Evolutionary conservation across 164 flowering plant genomes (phyloP), one percentile per base, ranked within the genome.

Genomic region (Platanus orientalis): DNA sequence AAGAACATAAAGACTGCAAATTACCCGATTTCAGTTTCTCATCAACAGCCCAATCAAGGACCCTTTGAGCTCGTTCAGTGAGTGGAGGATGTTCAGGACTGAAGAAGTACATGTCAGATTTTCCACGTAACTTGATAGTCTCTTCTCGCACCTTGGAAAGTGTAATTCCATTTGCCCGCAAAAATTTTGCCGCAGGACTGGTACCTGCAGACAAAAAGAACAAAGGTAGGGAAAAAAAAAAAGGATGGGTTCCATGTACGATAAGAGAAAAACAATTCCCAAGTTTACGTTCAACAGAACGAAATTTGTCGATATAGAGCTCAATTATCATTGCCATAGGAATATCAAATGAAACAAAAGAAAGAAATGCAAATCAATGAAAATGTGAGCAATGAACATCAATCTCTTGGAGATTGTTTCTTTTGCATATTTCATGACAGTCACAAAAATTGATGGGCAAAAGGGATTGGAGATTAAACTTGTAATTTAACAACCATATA

Each of bases 41-140:
- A 69, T 89, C 90, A 65, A 86, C 67, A 66, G 96, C 96, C 89
- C 85, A 84, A 74, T 90, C 96, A 54, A 92, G 81, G 20, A 80
- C 90, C 67, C 75, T 81, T 73, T 86, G 90, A 71, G 93, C 96
- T 57, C 69, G 74, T 71, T 80, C 89, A 63, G 96, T 88, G 79
- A 92, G 72, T 13, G 95, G 89, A 67, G 92, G 89, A 70, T 79
- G 81, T 72, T 80, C 85, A 52, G 89, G 87, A 68, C 86, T 81
- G 72, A 72, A 75, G 57, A 60, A 75, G 60, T 32, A 77, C 75
- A 69, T 48, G 36, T 81, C 84, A 45, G 73, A 73, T 65, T 79
- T 80, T 65, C 95, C 91, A 64, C 81, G 80, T 62, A 83, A 69
- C 32, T 86, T 84, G 40, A 78, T 49, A 63, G 63, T 74, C 73